Percentiles rank a stretch among this genome's conserved stretches.
Conservation (phyloP, 2,329 filamentous ascomycete species). For the Epichloe coenophiala region DNA sequence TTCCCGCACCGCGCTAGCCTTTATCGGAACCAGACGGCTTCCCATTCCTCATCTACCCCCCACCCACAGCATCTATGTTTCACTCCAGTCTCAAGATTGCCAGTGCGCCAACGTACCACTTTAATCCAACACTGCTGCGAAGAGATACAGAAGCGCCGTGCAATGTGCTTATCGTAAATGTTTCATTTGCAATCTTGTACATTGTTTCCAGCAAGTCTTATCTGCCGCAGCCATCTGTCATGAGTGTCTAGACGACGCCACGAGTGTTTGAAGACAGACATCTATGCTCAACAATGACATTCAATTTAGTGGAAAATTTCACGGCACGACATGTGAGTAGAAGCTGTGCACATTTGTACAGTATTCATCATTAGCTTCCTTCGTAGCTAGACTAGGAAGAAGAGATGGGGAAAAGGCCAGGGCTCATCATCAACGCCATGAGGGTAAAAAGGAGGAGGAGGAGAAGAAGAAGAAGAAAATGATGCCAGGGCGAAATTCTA, state of each 20-base stretch:
- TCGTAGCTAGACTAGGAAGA: not conserved
- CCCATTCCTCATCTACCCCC: too few relatives aligned
- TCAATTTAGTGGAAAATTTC: too few relatives aligned
- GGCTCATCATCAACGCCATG: not conserved
- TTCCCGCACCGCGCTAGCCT: not conserved
- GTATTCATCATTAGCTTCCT: slow-evolving; percentile 2
- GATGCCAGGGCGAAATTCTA: not conserved
- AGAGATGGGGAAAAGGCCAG: not conserved
- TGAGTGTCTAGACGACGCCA: too few relatives aligned
- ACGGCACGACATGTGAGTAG: not conserved
- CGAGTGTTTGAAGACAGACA: too few relatives aligned
- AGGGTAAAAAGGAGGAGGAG: too few relatives aligned
- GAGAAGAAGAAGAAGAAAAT: not conserved
- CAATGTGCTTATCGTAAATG: too few relatives aligned
- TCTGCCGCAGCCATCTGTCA: too few relatives aligned
- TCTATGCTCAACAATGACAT: too few relatives aligned
- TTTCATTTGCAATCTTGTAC: too few relatives aligned
- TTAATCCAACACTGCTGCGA: not conserved
- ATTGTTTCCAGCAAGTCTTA: too few relatives aligned
- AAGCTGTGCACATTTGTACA: not conserved
- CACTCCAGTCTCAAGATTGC: slow-evolving; percentile 2
- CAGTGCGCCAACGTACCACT: not conserved
- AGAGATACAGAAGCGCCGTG: too few relatives aligned
- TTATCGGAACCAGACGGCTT: not conserved
- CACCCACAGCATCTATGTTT: not conserved